Evolutionary conservation across 2,329 filamentous ascomycete species (phyloP), one percentile per base, ranked within the genome.

Genomic region (Penicillium hesseltinei): DNA sequence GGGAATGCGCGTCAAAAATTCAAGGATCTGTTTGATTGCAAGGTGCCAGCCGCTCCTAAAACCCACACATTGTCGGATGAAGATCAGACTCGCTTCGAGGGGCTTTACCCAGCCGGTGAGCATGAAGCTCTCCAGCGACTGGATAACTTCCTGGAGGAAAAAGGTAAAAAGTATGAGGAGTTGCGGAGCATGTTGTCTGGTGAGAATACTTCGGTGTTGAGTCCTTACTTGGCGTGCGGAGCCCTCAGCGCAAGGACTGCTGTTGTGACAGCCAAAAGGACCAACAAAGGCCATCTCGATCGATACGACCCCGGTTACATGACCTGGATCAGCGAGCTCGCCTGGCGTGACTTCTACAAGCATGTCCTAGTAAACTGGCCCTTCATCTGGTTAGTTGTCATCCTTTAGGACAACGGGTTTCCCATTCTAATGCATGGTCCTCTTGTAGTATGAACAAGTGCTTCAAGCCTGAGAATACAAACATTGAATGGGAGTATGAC

Each of bases 291-390:
- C 31, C 80, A 85, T 56, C 80, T 96, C 2, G 84, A 91, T 58
- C 83, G 78, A 1, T 88, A 88, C 0, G 81, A 82, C 21, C 74
- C 83, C 17, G 90, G 89, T 0, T 87, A 90, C 56, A 79, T 82
- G 50, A 80, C 81, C 0, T 95, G 90, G 90, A 91, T 94, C 62
- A 87, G 87, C 52, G 91, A 95, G 72, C 81, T 95, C 4, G 91
- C 90, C 0, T 94, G 91, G 91, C 81, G 91, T 15, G 91, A 95
- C 67, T 95, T 95, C 68, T 95, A 95, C 76, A 91, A 88, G 67
- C 90, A 94, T 70, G 89, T 96, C 3, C 76, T 96, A 5, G 89
- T 87, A 0, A 79, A 92, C 59, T 96, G 91, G 90, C 92, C 92
- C 0, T 92, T 92, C 51, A 74, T 79, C 43, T 78, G 77, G 75